phyloP scores from a whole-genome alignment of 305 asterid genomes.

The Solanum chacoense region DNA sequence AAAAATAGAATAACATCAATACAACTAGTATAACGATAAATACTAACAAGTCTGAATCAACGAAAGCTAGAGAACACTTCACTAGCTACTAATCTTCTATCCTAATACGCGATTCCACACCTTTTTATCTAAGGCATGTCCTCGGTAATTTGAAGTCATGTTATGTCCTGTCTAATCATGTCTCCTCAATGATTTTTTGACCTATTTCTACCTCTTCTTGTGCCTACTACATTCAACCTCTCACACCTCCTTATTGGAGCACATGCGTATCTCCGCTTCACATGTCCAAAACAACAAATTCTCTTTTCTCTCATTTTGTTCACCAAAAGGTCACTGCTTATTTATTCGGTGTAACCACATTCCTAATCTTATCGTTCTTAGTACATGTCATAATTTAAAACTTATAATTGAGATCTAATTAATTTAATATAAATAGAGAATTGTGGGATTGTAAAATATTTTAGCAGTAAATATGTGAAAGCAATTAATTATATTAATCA shows the following conservation, averaged over 20 bases:
- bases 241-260: neutral
- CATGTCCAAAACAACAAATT: neutral
- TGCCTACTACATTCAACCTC: neutral
- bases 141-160: neutral
- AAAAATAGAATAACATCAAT: neutral
- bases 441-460: neutral
- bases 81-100: neutral
- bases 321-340: neutral
- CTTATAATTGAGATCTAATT: neutral
- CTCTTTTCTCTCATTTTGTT: neutral
- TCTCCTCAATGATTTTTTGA: neutral
- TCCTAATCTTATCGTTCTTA: too few relatives aligned
- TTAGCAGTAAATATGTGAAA: neutral
- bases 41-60: neutral
- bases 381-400: neutral
- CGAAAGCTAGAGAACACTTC: neutral
- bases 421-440: neutral
- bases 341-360: neutral
- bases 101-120: neutral
- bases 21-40: neutral
- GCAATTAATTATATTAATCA: neutral
- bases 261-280: neutral
- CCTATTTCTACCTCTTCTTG: neutral
- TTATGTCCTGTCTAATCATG: neutral
- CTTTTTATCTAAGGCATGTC: neutral